Evolutionary conservation across 164 flowering plant species (phyloP), one percentile per base, ranked within the genome.

Genomic region (Taxillus chinensis): DNA sequence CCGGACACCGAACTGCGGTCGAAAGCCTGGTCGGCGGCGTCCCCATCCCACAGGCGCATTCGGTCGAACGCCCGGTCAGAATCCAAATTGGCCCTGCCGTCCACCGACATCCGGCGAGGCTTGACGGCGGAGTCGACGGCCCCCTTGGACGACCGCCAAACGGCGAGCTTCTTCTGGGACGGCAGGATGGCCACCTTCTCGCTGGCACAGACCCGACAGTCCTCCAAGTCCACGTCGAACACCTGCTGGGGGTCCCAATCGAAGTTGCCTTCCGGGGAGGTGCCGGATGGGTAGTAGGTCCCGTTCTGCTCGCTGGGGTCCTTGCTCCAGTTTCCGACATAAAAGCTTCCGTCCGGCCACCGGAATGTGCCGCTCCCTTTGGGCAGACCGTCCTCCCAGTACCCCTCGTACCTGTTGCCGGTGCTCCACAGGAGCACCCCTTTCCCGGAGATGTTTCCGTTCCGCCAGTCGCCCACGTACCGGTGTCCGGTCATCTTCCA

Each of bases 171-270:
- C 74, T 92, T 89, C 65, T 92, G 96, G 0, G 98, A 92, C 5
- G 93, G 98, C 55, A 83, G 60, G 10, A 85, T 64, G 0, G 85
- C 68, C 7, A 90, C 81, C 73, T 82, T 85, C 77, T 89, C 96
- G 10, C 61, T 71, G 0, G 77, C 81, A 43, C 83, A 82, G 52
- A 93, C 66, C 64, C 66, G 73, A 62, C 83, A 79, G 17, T 81
- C 89, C 6, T 37, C 65, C 62, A 89, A 71, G 49, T 83, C 77
- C 8, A 65, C 78, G 4, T 69, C 56, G 39, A 72, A 90, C 53
- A 89, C 78, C 27, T 77, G 79, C 59, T 80, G 86, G 41, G 92
- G 96, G 74, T 82, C 80, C 95, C 96, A 90, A 13, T 86, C 83
- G 37, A 70, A 63, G 57, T 70, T 66, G 0, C 43, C 73, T 3